A percentile compares a stretch with the other conserved stretches of the same genome.
Conservation (phyloP, 2,329 filamentous ascomycete species). For the Calonectria fujianensis region DNA sequence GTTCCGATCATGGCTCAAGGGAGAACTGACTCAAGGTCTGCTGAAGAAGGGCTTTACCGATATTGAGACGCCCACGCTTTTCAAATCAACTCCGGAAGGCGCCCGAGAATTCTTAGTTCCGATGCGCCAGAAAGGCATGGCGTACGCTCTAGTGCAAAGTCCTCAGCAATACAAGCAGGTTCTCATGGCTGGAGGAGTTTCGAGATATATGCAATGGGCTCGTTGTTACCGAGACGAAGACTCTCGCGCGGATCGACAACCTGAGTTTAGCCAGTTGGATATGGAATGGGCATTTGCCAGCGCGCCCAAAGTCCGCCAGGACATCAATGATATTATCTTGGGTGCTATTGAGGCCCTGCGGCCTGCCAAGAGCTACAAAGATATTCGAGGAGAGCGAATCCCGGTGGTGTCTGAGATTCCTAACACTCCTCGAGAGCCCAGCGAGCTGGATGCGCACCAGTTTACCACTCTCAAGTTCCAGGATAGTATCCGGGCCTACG, state of each 20-base stretch:
- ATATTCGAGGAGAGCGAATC: conserved; percentile 66
- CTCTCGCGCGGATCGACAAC: conserved; percentile 91
- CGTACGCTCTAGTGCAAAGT: conserved; percentile 95
- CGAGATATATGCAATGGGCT: conserved; percentile 92
- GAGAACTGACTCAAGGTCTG: conserved; percentile 72
- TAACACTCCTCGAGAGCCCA: conserved; percentile 18
- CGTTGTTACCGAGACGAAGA: conserved; percentile 98
- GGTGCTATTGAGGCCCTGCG: conserved; percentile 54
- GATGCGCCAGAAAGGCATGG: conserved; percentile 83
- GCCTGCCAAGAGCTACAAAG: conserved; percentile 75
- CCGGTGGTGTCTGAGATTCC: conserved; percentile 57
- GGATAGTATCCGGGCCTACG: conserved; percentile 83
- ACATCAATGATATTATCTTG: conserved; percentile 61
- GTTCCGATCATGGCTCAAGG: conserved; percentile 79
- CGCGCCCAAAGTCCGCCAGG: conserved; percentile 61
- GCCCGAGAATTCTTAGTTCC: conserved; percentile 96
- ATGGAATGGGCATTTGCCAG: conserved; percentile 93
- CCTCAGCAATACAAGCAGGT: conserved; percentile 99
- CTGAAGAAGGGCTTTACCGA: conserved; percentile 79
- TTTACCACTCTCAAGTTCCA: conserved; percentile 62
- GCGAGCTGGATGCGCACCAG: conserved; percentile 55
- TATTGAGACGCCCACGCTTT: conserved; percentile 93
- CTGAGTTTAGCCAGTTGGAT: conserved; percentile 96
- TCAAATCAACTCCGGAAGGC: conserved; percentile 98
- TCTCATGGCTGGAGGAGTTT: conserved; percentile 91